phyloP scores from a whole-genome alignment of 345 rosid genomes.

The Brassica nigra region DNA sequence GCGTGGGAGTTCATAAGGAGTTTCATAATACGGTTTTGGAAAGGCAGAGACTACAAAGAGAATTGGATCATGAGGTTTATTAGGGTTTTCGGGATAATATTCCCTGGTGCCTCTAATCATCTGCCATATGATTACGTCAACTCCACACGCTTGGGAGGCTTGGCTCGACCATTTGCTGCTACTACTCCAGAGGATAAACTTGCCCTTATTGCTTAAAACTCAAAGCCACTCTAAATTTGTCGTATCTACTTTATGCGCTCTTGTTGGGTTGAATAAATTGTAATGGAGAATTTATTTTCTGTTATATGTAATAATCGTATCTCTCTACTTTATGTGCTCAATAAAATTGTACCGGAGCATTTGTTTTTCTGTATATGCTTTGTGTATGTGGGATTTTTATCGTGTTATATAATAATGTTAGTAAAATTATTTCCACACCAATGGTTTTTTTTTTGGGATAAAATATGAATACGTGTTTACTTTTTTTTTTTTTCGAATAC shows the following conservation, averaged over 20 bases:
- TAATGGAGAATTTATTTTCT: not conserved
- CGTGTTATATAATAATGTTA: not conserved
- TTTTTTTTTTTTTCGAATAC: not conserved
- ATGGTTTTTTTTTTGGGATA: not conserved
- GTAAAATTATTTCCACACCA: not conserved
- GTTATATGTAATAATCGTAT: not conserved
- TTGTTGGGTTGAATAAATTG: not conserved
- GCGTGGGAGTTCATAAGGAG: conserved; percentile 52
- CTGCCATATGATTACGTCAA: conserved; percentile 47
- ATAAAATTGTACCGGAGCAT: not conserved
- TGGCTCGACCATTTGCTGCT: conserved; percentile 24
- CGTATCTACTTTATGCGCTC: not conserved
- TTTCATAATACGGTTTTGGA: conserved; percentile 35
- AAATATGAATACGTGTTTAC: not conserved
- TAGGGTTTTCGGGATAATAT: conserved; percentile 37
- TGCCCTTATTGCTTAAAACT: conserved; percentile 31
- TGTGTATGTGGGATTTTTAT: not conserved
- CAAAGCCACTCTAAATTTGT: not conserved
- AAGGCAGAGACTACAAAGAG: conserved; percentile 49
- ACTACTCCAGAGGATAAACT: conserved; percentile 23
- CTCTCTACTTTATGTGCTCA: not conserved
- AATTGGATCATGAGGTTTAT: conserved; percentile 36
- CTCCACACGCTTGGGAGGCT: conserved; percentile 43
- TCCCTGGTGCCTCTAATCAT: conserved; percentile 49
- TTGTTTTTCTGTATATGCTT: not conserved